Conservation (phyloP, 331 rosid genomes). For the Cydonia oblonga region DNA sequence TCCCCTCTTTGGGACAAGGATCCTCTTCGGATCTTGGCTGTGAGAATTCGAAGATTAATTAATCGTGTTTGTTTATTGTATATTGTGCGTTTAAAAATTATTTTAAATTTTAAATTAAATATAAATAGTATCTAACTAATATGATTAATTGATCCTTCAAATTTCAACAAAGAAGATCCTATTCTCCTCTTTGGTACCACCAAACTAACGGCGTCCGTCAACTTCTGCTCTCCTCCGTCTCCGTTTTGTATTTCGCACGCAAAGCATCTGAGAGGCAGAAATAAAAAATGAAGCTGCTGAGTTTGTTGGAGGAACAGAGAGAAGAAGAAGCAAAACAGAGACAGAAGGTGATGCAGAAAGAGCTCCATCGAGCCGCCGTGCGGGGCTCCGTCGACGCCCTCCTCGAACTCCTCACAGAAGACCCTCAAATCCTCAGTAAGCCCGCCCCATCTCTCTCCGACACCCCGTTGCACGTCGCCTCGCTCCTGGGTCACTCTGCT, state of each 20-base stretch:
- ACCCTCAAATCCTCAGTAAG: constrained; percentile 15
- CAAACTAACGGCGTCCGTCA: background rate
- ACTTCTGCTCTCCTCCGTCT: background rate
- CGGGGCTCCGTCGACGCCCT: constrained; percentile 2
- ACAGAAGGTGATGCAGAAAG: background rate
- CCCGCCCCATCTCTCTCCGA: background rate
- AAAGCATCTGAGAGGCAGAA: background rate
- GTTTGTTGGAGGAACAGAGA: background rate
- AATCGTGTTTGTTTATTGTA: too few species aligned
- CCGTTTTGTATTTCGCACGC: background rate
- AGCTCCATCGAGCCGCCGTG: constrained; percentile 7
- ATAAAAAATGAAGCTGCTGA: background rate
- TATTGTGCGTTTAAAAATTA: too few species aligned
- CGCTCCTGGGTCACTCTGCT: constrained; percentile 18
- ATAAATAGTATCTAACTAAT: too few species aligned
- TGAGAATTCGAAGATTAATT: too few species aligned
- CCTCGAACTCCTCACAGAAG: constrained; percentile 4
- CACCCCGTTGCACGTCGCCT: constrained; percentile 15
- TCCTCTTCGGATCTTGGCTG: too few species aligned
- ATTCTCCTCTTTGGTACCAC: background rate
- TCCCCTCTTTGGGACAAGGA: too few species aligned
- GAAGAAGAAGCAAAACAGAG: background rate
- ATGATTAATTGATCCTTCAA: too few species aligned
- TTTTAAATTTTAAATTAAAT: too few species aligned
- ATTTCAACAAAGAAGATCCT: too few species aligned